Evolutionary conservation across 345 rosid genomes (phyloP).

Genomic region (Hibiscus syriacus): DNA sequence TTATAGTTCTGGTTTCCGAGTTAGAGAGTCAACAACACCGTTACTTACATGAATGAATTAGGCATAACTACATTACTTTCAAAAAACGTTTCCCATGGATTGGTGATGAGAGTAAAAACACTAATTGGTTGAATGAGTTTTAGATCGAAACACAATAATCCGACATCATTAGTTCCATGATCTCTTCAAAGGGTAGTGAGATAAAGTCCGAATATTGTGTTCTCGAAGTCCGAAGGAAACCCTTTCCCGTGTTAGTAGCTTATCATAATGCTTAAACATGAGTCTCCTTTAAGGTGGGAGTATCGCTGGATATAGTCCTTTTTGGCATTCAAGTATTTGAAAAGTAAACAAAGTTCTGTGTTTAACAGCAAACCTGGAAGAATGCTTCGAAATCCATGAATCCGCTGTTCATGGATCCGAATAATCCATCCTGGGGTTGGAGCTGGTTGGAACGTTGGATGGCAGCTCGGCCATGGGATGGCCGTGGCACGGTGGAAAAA

Average conservation of each 20-base stretch:
- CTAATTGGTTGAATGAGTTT: background rate
- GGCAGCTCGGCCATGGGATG: constrained; percentile 88
- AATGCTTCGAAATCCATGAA: constrained; percentile 52
- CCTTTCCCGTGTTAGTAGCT: background rate
- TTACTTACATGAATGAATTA: background rate
- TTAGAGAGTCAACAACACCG: background rate
- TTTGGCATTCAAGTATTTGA: background rate
- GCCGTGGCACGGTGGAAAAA: constrained; percentile 41
- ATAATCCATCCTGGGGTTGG: constrained; percentile 96
- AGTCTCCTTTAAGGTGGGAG: too few species aligned
- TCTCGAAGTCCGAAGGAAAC: background rate
- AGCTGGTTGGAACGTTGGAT: constrained; percentile 99
- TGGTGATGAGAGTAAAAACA: background rate
- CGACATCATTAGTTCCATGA: background rate
- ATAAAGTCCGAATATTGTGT: background rate
- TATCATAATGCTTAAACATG: too few species aligned
- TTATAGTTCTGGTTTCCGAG: too few species aligned
- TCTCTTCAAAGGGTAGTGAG: too few species aligned
- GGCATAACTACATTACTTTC: background rate
- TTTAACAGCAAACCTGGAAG: constrained; percentile 73
- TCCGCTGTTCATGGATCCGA: constrained; percentile 74
- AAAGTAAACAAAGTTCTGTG: background rate
- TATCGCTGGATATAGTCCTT: too few species aligned
- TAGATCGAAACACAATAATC: background rate
- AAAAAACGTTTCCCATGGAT: too few species aligned